Conservation (phyloP, 371 early-diverging fungal genomes). For the Rhizopus delemar region DNA sequence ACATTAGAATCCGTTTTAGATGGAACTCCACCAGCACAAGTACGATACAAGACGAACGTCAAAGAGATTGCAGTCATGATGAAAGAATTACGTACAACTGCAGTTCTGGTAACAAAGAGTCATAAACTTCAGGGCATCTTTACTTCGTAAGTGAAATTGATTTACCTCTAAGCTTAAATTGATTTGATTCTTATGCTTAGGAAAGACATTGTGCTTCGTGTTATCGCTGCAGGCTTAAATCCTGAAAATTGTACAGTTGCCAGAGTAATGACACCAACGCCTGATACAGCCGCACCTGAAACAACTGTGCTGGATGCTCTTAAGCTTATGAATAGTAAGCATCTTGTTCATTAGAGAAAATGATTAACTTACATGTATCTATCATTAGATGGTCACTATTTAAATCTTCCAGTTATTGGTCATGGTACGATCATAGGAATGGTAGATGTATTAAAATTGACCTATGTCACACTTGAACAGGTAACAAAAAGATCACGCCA, state of each 20-base stretch:
- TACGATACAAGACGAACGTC: slow-evolving; percentile 79
- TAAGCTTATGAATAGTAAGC: slow-evolving; percentile 84
- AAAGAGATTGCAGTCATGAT: slow-evolving; percentile 88
- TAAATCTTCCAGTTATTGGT: slow-evolving; percentile 93
- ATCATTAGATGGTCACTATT: slow-evolving; percentile 66
- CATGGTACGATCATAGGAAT: slow-evolving; percentile 76
- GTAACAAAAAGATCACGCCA: slow-evolving; percentile 51
- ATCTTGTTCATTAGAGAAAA: neutral
- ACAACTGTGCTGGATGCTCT: slow-evolving; percentile 90
- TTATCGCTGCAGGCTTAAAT: slow-evolving; percentile 88
- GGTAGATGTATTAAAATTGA: slow-evolving; percentile 90
- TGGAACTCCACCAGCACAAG: slow-evolving; percentile 71
- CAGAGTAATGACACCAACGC: slow-evolving; percentile 95
- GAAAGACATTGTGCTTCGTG: slow-evolving; percentile 88
- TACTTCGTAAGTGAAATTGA: slow-evolving; percentile 50
- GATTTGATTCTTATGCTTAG: slow-evolving; percentile 6
- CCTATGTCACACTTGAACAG: slow-evolving; percentile 67
- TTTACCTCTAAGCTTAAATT: neutral
- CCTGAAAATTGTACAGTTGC: slow-evolving; percentile 86
- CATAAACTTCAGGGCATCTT: slow-evolving; percentile 85
- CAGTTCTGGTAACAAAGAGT: slow-evolving; percentile 83
- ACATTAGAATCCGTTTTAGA: slow-evolving; percentile 80
- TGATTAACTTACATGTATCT: neutral
- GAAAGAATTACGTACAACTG: slow-evolving; percentile 85
- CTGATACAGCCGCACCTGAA: slow-evolving; percentile 79